Conservation (phyloP, 1,284 basidiomycete species). For the Cutaneotrichosporon sp. region DNA sequence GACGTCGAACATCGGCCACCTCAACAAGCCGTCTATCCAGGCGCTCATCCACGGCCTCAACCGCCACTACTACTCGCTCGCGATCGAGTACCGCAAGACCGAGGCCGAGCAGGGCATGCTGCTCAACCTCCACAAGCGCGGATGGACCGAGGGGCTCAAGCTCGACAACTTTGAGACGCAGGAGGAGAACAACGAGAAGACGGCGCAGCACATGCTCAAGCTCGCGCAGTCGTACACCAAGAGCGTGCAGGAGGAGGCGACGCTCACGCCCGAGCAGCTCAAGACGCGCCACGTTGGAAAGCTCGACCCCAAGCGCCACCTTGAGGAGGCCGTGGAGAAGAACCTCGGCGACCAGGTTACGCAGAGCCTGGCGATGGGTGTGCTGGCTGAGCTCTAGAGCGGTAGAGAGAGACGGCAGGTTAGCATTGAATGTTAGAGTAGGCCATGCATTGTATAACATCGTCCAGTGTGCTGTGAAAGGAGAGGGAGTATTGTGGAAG, state of each 20-base stretch:
- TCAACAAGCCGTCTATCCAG: constrained; percentile 98
- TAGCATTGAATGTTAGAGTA: constrained; percentile 13
- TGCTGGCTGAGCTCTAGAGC: constrained; percentile 76
- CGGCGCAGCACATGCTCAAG: constrained; percentile 92
- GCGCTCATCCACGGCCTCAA: constrained; percentile 94
- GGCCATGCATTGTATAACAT: constrained; percentile 30
- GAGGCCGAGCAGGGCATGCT: constrained; percentile 98
- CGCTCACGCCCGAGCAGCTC: constrained; percentile 81
- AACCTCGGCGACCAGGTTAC: constrained; percentile 95
- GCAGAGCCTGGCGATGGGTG: constrained; percentile 88
- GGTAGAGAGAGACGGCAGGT: constrained; percentile 1
- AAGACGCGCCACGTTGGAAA: constrained; percentile 97
- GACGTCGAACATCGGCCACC: constrained; percentile 97
- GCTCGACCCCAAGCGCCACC: constrained; percentile 93
- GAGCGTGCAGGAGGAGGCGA: constrained; percentile 93
- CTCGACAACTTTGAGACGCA: constrained; percentile 83
- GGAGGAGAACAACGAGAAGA: constrained; percentile 82
- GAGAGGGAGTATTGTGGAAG: no score
- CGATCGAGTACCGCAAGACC: constrained; percentile 94
- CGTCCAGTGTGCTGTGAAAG: no score
- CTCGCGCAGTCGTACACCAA: constrained; percentile 92
- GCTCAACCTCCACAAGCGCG: constrained; percentile 95
- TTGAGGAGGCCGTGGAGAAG: constrained; percentile 93
- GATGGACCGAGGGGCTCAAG: constrained; percentile 95
- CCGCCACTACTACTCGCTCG: constrained; percentile 92